Evolutionary conservation across 495 filamentous ascomycete species (phyloP).

Genomic region (Massariosphaeria phaeospora): DNA sequence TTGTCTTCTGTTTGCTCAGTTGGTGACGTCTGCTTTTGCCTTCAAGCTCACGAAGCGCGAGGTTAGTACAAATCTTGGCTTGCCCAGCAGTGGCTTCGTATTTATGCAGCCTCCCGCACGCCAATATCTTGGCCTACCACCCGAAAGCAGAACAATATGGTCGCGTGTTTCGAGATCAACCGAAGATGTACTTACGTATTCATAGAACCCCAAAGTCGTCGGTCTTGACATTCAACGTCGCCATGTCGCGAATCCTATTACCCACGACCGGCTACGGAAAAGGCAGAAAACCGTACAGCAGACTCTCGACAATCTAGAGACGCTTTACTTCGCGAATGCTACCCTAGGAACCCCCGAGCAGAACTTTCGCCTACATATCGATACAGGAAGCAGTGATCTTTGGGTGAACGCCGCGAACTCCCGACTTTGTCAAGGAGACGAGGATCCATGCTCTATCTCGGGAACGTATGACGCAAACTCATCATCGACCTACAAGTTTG

Average conservation of each 20-base stretch:
- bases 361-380: slow-evolving; percentile 44
- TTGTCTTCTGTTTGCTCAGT: slow-evolving; percentile 19
- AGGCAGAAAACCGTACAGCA: slow-evolving; percentile 37
- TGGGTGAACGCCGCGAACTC: slow-evolving; percentile 75
- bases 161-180: no score
- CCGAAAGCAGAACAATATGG: no score
- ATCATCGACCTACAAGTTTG: slow-evolving; percentile 75
- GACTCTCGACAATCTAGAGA: slow-evolving; percentile 42
- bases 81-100: slow-evolving; percentile 6
- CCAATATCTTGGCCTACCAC: neutral
- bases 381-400: slow-evolving; percentile 73
- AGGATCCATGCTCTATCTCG: slow-evolving; percentile 34
- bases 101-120: neutral
- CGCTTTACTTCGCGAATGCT: slow-evolving; percentile 48
- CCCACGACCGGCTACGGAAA: slow-evolving; percentile 36
- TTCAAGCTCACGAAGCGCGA: slow-evolving; percentile 36
- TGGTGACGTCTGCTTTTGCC: slow-evolving; percentile 29
- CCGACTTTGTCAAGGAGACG: slow-evolving; percentile 48
- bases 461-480: slow-evolving; percentile 57
- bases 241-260: slow-evolving; percentile 34
- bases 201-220: slow-evolving; percentile 18
- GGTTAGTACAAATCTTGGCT: slow-evolving; percentile 28
- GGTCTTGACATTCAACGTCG: slow-evolving; percentile 40
- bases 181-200: slow-evolving; percentile 4
- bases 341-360: slow-evolving; percentile 46